Evolutionary conservation across 2,329 filamentous ascomycete species (phyloP).

Genomic region (Calycina marina): DNA sequence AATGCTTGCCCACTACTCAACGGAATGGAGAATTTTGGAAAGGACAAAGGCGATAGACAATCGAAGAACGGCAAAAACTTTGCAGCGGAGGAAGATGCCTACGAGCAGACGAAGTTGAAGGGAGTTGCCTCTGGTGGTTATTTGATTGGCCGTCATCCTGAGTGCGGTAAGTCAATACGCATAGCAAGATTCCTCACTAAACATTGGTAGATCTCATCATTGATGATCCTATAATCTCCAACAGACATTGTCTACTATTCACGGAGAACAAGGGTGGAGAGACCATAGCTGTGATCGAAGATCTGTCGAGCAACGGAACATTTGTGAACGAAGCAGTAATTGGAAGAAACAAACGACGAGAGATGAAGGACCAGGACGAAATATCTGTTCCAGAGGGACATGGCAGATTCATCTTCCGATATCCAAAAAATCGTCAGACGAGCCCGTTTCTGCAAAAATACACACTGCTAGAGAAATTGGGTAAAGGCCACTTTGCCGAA

Average conservation of each 20-base stretch:
- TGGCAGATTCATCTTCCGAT: conserved; percentile 84
- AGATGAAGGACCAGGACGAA: conserved; percentile 81
- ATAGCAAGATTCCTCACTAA: conserved; percentile 1
- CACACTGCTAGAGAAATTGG: conserved; percentile 67
- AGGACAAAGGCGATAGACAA: conserved; percentile 25
- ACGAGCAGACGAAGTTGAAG: conserved; percentile 45
- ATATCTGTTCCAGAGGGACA: conserved; percentile 72
- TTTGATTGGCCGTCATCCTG: conserved; percentile 79
- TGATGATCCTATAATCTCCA: conserved; percentile 69
- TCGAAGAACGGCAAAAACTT: conserved; percentile 31
- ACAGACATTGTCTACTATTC: conserved; percentile 64
- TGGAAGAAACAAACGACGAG: conserved; percentile 80
- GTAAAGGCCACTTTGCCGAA: conserved; percentile 89
- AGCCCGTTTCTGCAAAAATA: conserved; percentile 81
- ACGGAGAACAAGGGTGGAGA: conserved; percentile 41
- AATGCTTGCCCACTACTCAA: conserved; percentile 50
- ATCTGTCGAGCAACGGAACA: conserved; percentile 90
- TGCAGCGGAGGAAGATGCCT: conserved; percentile 40
- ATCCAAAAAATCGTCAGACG: conserved; percentile 60
- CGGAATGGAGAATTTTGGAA: conserved; percentile 26
- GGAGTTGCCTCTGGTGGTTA: conserved; percentile 66
- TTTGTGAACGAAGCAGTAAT: conserved; percentile 88
- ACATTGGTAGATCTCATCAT: conserved; percentile 50
- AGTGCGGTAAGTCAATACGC: conserved; percentile 61
- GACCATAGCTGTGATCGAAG: conserved; percentile 67